phyloP scores from a whole-genome alignment of 148 eudicot species.

The Chenopodium suecicum region DNA sequence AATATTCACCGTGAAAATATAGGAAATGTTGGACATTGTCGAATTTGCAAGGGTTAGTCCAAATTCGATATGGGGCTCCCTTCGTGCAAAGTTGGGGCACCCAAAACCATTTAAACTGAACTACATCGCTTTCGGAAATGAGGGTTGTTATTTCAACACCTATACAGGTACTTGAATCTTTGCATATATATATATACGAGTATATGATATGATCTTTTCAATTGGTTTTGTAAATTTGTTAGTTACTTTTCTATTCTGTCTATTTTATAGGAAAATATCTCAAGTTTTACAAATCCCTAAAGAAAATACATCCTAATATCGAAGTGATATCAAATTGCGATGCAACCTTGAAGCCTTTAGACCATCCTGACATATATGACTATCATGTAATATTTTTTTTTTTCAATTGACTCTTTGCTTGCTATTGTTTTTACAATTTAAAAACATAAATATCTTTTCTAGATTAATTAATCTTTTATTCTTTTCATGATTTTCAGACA shows the following conservation, averaged over 20 bases:
- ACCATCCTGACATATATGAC: constrained; percentile 38
- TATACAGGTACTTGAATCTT: not conserved
- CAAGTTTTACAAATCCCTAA: constrained; percentile 29
- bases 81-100: constrained; percentile 78
- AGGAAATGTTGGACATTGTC: constrained; percentile 68
- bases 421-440: not conserved
- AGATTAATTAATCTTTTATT: not conserved
- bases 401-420: too few relatives aligned
- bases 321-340: constrained; percentile 36
- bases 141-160: constrained; percentile 41
- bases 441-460: not conserved
- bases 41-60: constrained; percentile 83
- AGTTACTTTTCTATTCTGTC: not conserved
- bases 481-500: not conserved
- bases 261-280: not conserved
- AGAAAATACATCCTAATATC: constrained; percentile 27
- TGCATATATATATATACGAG: too few relatives aligned
- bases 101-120: constrained; percentile 66
- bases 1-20: not conserved
- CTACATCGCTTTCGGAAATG: constrained; percentile 77
- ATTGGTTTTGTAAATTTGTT: not conserved
- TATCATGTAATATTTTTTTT: constrained; percentile 22
- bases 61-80: constrained; percentile 70
- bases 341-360: constrained; percentile 15
- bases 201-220: not conserved